Evolutionary conservation across 176 grass and related monocot species (phyloP), one percentile per base, ranked within the genome.

Genomic region (Cocos nucifera): DNA sequence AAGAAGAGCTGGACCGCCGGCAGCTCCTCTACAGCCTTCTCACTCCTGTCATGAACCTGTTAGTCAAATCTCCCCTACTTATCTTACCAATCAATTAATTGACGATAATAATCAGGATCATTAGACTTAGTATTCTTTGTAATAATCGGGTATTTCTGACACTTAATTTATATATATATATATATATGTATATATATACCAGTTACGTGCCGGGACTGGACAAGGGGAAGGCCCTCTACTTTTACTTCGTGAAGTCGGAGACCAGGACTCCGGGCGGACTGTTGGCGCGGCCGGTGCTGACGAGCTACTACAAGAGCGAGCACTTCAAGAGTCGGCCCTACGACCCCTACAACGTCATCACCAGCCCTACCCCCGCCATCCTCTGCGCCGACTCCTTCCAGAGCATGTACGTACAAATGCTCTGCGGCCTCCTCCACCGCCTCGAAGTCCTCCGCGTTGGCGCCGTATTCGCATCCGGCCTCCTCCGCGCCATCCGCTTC

Each of bases 271-370:
- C 92, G 7, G 76, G 92, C 58, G 92, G 86, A 7, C 75, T 97
- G 4, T 66, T 78, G 39, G 92, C 92, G 58, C 73, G 92, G 51
- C 92, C 92, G 10, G 92, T 97, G 10, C 85, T 97, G 55, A 97
- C 92, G 27, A 97, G 92, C 81, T 97, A 97, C 78, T 97, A 97
- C 87, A 97, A 91, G 78, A 97, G 92, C 70, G 82, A 67, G 15
- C 76, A 88, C 57, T 91, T 97, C 79, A 91, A 85, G 78, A 87
- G 79, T 87, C 84, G 92, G 12, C 65, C 65, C 10, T 68, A 68
- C 65, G 65, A 68, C 19, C 53, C 65, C 9, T 68, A 68, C 28
- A 68, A 68, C 53, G 65, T 68, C 21, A 56, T 35, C 65, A 68
- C 65, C 28, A 68, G 65, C 28, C 65, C 65, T 7, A 68, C 65